phyloP scores from a whole-genome alignment of 2,329 filamentous ascomycete species.

The Stagonosporopsis chrysanthemi region DNA sequence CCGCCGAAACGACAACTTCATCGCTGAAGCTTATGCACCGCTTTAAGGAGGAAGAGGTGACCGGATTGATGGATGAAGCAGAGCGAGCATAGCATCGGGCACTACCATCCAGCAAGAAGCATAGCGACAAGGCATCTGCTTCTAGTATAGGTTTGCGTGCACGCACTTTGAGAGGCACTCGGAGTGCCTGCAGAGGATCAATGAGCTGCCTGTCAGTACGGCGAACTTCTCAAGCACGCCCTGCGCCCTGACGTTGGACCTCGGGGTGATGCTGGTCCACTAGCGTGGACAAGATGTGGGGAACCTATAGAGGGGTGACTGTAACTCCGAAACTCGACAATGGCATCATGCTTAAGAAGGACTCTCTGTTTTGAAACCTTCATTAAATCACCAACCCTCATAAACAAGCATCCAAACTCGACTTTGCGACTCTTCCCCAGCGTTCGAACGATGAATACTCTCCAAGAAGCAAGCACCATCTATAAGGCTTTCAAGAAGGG shows the following conservation, averaged over 20 bases:
- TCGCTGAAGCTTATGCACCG: slow-evolving; percentile 80
- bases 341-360: slow-evolving; percentile 15
- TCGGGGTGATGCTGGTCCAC: slow-evolving; percentile 11
- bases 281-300: slow-evolving; percentile 29
- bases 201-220: neutral
- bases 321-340: slow-evolving; percentile 24
- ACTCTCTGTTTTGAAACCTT: neutral
- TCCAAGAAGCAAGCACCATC: slow-evolving; percentile 63
- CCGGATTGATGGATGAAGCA: slow-evolving; percentile 70
- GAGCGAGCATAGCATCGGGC: slow-evolving; percentile 27
- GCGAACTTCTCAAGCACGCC: neutral
- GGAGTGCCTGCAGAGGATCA: neutral
- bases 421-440: neutral
- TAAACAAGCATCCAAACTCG: neutral
- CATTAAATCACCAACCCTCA: neutral
- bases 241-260: slow-evolving; percentile 8
- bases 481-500: slow-evolving; percentile 60
- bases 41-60: slow-evolving; percentile 72
- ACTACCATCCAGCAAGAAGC: neutral
- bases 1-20: slow-evolving; percentile 60
- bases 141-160: too few relatives aligned
- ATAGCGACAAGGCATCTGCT: neutral
- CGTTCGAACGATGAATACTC: slow-evolving; percentile 47
- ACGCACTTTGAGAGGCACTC: too few relatives aligned
- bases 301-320: slow-evolving; percentile 20